Evolutionary conservation across 2,329 filamentous ascomycete species (phyloP), one percentile per base, ranked within the genome.

Genomic region (Fusarium sterilihyphosum): DNA sequence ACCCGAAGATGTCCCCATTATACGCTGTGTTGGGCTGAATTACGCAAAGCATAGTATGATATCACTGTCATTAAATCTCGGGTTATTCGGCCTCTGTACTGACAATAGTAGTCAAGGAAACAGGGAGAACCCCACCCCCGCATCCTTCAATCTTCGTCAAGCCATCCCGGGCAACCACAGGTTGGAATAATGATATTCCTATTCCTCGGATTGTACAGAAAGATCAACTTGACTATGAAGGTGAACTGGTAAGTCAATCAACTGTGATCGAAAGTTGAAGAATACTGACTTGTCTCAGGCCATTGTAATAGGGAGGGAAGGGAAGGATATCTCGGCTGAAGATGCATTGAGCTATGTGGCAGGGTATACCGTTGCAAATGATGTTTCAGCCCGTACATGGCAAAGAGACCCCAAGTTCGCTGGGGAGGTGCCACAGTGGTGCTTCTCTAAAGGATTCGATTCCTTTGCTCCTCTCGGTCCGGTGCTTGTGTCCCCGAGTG

Each of bases 391-490:
- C 5, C 52, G 69, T 13, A 59, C 52, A 11, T 70, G 56, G 57
- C 69, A 72, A 26, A 59, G 58, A 43, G 50, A 66, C 22, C 63
- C 52, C 16, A 41, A 29, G 14, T 67, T 59, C 13, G 67, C 61
- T 8, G 62, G 67, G 16, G 29, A 24, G 29, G 65, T 65, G 16
- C 61, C 65, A 3, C 69, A 72, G 33, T 69, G 61, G 57, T 65
- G 69, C 16, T 72, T 65, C 37, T 65, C 69, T 10, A 72, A 72
- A 37, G 61, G 65, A 1, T 72, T 72, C 14, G 69, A 72, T 31
- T 54, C 29, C 5, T 71, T 71, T 53, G 65, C 69, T 7, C 69
- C 69, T 5, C n/a, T 71, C 16, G 69, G 69, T 9, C 69, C 65
- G 2, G 18, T 33, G 2, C 52, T 71, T 33, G 52, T 69, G 8